Evolutionary conservation across 352 stramenopile genomes (phyloP), one percentile per base, ranked within the genome.

Genomic region (Phytophthora aleatoria): DNA sequence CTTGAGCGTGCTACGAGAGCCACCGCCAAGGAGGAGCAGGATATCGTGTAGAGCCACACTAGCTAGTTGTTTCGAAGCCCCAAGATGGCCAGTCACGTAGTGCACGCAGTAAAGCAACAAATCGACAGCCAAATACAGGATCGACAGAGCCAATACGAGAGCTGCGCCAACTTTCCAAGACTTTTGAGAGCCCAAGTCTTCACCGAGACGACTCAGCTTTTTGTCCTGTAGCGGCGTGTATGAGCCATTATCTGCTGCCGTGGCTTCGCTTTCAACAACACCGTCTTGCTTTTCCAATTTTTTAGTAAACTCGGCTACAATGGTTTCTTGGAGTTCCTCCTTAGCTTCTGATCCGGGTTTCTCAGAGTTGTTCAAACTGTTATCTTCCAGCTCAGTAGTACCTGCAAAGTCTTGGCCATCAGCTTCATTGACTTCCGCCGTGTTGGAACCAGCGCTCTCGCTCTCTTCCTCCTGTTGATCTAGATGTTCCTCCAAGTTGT

Each of bases 51-150:
- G n/a, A 48, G 55, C 7, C 9, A 51, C 33, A n/a, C 11, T 55
- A 8, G 31, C 31, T 0, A 60, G 9, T 35, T 64, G 50, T 9
- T 71, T 75, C 6, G 52, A 28, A 26, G 20, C n/a, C 7, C 39
- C 20, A 11, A 64, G 15, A n/a, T 55, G 26, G 24, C 12, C 33
- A 7, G 36, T 33, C 5, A 59, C 7, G 47, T 62, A 48, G 3
- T 43, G 61, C 28, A 66, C 38, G 20, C 31, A 52, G 1, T 67
- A 60, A 10, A 62, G 39, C 15, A 66, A 33, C 10, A 74, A 27
- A 28, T 76, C 67, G 27, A 79, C 35, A 20, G 45, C 33, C 26
- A 80, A 27, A 45, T 74, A 76, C 10, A 62, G 12, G 16, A 72
- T 61, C 20, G 64, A 68, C 11, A 80, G 45, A 11, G 67, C 31